These are phyloP conservation scores for Coix lacrymajobi DNA, from an alignment of 176 grass and related monocot genomes.

Conservation along the genomic window DNA sequence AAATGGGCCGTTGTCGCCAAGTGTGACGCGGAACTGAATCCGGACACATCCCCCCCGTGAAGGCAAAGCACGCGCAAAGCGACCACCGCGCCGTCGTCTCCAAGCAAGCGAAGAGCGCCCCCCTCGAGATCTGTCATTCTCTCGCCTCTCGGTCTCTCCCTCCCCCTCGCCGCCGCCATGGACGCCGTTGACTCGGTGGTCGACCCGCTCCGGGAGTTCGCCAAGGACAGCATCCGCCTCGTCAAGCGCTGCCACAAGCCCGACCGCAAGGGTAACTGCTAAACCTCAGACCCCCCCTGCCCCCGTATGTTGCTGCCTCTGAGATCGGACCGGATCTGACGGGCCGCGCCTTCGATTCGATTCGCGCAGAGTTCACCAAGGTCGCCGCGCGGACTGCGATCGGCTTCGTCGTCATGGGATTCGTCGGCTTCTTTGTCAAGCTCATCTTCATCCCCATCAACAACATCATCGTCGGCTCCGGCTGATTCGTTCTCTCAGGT, in stretches of 20 bases:
- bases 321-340: constrained; percentile 22
- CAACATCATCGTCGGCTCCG: constrained; percentile 93
- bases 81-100: not conserved
- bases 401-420: constrained; percentile 91
- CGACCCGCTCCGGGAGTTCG: constrained; percentile 87
- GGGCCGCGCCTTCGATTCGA: not conserved
- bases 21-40: not conserved
- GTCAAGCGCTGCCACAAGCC: constrained; percentile 99
- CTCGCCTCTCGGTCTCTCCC: not conserved
- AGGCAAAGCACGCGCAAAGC: constrained; percentile 21
- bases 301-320: not conserved
- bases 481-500: constrained; percentile 44
- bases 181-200: constrained; percentile 93
- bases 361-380: constrained; percentile 70
- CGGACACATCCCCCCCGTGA: not conserved
- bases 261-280: constrained; percentile 67
- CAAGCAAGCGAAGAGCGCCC: not conserved
- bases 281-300: not conserved
- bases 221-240: constrained; percentile 97
- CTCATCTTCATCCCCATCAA: constrained; percentile 98
- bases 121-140: constrained; percentile 17
- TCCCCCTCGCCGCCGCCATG: constrained; percentile 44
- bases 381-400: constrained; percentile 74
- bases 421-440: constrained; percentile 98
- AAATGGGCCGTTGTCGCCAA: not conserved